Percentiles rank a stretch among this genome's conserved stretches.
Evolutionary conservation across 352 stramenopile species (phyloP).

Genomic region (Pythium vanterpoolii): DNA sequence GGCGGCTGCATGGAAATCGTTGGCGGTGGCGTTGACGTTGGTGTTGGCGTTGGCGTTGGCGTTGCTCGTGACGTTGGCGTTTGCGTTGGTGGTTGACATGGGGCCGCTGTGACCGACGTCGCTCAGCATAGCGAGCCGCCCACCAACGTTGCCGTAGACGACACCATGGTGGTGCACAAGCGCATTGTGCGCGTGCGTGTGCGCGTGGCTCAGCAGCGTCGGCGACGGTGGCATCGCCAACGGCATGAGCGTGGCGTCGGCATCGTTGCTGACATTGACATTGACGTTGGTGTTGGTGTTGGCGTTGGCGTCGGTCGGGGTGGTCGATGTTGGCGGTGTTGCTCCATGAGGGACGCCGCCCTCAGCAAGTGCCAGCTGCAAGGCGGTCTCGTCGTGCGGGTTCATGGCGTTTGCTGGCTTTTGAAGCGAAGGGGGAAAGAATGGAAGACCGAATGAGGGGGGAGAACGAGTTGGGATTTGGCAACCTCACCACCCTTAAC

Average conservation of each 20-base stretch:
- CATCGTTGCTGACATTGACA: neutral
- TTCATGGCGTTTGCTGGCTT: constrained; percentile 11
- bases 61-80: neutral
- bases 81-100: neutral
- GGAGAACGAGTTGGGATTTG: constrained; percentile 13
- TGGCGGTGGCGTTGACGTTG: neutral
- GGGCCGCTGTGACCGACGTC: constrained; percentile 6
- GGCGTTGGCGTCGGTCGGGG: constrained; percentile 1
- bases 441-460: constrained; percentile 5
- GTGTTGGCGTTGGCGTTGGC: neutral
- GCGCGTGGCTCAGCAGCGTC: constrained; percentile 13
- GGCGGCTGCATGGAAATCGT: neutral
- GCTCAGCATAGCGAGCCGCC: constrained; percentile 17
- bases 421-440: neutral
- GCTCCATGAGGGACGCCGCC: constrained; percentile 9
- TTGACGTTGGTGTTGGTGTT: neutral
- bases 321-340: neutral
- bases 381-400: constrained; percentile 25
- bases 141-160: neutral
- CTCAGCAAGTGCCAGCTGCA: constrained; percentile 21
- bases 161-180: neutral
- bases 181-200: constrained; percentile 1
- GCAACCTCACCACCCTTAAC: constrained; percentile 18
- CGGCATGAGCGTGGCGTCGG: constrained; percentile 15
- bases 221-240: constrained; percentile 26